Conservation (phyloP, 768 basidiomycete genomes). For the Tricholoma matsutake region DNA sequence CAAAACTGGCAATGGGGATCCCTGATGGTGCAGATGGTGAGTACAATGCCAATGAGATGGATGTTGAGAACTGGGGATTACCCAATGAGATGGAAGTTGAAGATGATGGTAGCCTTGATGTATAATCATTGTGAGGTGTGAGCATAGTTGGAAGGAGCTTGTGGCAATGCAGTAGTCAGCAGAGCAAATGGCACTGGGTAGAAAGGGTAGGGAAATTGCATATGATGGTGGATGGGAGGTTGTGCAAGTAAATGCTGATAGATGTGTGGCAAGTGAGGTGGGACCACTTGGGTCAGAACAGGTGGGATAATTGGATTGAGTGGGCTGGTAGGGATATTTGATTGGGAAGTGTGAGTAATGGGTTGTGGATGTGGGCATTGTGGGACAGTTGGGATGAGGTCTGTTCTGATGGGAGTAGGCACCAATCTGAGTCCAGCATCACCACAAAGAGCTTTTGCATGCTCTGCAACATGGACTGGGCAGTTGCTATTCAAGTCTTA, state of each 20-base stretch:
- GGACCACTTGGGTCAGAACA: neutral
- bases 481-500: neutral
- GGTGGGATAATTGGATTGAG: neutral
- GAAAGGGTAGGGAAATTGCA: neutral
- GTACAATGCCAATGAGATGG: neutral
- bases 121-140: neutral
- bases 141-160: neutral
- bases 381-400: neutral
- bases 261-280: neutral
- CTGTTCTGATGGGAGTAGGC: neutral
- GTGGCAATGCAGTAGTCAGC: too few relatives aligned
- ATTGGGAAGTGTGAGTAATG: neutral
- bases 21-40: neutral
- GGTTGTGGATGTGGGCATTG: neutral
- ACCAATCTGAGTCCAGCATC: neutral
- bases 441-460: neutral
- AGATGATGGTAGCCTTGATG: neutral
- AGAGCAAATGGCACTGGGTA: neutral
- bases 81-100: neutral
- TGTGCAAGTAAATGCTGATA: neutral
- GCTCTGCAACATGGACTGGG: neutral
- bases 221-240: neutral
- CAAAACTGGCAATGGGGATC: neutral
- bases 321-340: neutral
- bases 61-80: neutral